Base-by-base conservation (phyloP, 345 rosid species). In the Fremontodendron californicum region DNA sequence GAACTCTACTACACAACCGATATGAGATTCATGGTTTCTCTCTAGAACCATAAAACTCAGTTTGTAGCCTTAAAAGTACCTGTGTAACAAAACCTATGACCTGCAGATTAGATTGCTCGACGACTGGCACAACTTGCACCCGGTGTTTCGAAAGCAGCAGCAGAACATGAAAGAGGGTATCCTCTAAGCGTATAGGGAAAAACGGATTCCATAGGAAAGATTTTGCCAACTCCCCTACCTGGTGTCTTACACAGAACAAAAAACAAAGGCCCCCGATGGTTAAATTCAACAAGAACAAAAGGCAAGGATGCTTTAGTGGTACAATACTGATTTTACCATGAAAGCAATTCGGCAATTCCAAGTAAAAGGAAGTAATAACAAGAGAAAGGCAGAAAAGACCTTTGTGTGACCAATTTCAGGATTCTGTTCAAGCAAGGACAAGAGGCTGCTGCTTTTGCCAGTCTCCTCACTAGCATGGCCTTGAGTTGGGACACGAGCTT, bases 211-310 rank as follows among this genome's bases (percentile, higher is more conserved):
- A 88, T 3, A 84, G 77, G 75, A 82, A 88, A 23, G 78, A 79
- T 78, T 79, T 88, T 1, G 89, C 89, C 37, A 88, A 71, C 68
- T 88, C 85, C 21, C 83, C 86, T 9, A 80, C 76, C 87, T 84
- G 81, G 82, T 68, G 37, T 40, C 49, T 6, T 18, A 39, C 43
- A 11, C 33, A 43, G 10, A 19, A 48, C n/a, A 25, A 52, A 15
- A 67, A 23, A 75, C 27, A 62, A 16, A 29, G 18, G 5, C n/a
- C 27, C 52, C 11, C 31, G 19, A 43, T 67, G 35, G 19, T 23
- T n/a, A 67, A 67, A 67, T 67, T 42, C 33, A 21, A 42, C 71
- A 42, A 0, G 13, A 35, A 12, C 65, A 12, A 29, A 60, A 29
- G 35, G 39, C 37, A 62, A 25, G 6, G 18, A 5, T 52, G 31